phyloP scores from a whole-genome alignment of 768 basidiomycete genomes.

The Tulasnella sp. region DNA sequence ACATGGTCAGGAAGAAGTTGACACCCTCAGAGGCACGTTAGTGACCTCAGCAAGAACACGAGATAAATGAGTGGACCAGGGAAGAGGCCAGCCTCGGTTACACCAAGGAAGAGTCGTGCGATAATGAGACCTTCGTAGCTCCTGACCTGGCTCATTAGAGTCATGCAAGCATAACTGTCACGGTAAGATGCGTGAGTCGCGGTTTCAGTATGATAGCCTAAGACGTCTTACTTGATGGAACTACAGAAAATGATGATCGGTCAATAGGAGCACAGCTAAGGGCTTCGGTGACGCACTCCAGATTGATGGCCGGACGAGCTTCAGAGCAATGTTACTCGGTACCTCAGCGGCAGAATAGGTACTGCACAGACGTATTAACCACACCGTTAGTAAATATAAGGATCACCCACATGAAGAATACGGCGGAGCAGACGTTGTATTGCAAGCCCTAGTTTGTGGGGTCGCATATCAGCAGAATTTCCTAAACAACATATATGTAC shows the following conservation, averaged over 20 bases:
- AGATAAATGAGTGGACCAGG: conserved; percentile 26
- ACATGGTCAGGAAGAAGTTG: conserved; percentile 32
- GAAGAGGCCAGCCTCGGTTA: conserved; percentile 60
- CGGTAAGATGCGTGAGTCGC: too few relatives aligned
- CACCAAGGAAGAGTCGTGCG: conserved; percentile 42
- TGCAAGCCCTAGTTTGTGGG: too few relatives aligned
- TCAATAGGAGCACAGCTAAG: too few relatives aligned
- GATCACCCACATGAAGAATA: conserved; percentile 58
- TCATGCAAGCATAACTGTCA: conserved; percentile 33
- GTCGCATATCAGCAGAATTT: too few relatives aligned
- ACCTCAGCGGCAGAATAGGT: conserved; percentile 33
- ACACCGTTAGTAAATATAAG: conserved; percentile 10
- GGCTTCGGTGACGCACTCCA: conserved; percentile 70
- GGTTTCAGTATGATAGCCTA: too few relatives aligned
- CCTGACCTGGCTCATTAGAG: conserved; percentile 56
- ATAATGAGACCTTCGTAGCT: conserved; percentile 59
- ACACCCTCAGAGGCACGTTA: conserved; percentile 7
- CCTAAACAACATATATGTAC: too few relatives aligned
- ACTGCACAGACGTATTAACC: conserved; percentile 28
- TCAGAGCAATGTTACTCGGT: conserved; percentile 60
- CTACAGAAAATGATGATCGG: too few relatives aligned
- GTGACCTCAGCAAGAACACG: conserved; percentile 26
- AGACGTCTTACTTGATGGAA: too few relatives aligned
- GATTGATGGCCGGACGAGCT: conserved; percentile 59
- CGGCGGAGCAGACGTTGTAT: conserved; percentile 19